Percentiles rank a stretch among this genome's conserved stretches.
phyloP scores from a whole-genome alignment of 1,139 yeast genomes.

The Nadsonia commutata region DNA sequence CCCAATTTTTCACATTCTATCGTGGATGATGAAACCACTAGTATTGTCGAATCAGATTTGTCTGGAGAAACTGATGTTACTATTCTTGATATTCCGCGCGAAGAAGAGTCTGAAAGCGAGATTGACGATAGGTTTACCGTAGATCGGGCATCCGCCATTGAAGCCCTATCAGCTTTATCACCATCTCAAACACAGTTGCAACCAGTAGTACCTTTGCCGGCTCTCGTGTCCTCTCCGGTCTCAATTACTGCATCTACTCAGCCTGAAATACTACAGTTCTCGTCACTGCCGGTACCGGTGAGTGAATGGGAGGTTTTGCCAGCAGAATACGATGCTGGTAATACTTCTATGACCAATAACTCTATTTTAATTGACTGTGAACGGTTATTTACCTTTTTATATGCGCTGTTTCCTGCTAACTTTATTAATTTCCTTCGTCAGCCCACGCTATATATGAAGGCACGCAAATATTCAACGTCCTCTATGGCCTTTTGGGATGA shows the following conservation, averaged over 20 bases:
- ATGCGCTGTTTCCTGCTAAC: constrained; percentile 49
- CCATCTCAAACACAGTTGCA: no score
- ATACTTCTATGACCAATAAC: constrained; percentile 12
- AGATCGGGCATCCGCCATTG: no score
- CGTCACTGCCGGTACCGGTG: no score
- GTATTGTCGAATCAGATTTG: not conserved
- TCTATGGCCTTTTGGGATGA: constrained; percentile 22
- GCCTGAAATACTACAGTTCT: no score
- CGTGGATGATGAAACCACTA: not conserved
- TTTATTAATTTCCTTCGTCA: constrained; percentile 30
- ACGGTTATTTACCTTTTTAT: constrained; percentile 31
- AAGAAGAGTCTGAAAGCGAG: no score
- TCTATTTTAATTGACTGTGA: constrained; percentile 16
- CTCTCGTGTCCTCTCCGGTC: no score
- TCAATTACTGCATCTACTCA: no score
- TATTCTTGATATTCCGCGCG: no score
- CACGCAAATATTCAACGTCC: constrained; percentile 10
- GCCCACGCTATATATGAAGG: constrained; percentile 26
- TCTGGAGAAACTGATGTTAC: not conserved
- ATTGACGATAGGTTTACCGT: no score
- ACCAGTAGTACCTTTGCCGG: no score
- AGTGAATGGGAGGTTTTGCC: not conserved
- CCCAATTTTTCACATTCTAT: not conserved
- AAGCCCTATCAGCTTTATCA: no score
- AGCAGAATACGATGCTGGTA: constrained; percentile 19